These are phyloP conservation scores for Nephelium lappaceum DNA, from an alignment of 345 rosid genomes.

Conservation along the genomic window DNA sequence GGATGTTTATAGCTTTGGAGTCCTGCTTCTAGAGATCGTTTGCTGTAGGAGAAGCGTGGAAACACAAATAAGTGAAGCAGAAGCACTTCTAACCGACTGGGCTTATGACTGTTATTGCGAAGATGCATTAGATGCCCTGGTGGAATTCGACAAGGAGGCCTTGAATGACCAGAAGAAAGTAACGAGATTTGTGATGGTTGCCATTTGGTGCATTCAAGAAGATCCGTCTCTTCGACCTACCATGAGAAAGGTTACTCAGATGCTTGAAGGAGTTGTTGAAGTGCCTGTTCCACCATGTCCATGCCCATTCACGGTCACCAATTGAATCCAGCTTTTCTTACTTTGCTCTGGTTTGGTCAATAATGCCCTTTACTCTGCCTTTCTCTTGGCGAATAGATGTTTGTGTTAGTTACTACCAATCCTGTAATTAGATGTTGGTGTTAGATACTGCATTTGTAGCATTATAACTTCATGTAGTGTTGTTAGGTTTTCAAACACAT, in stretches of 20 bases:
- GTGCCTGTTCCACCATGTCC: constrained; percentile 41
- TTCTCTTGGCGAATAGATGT: too few species aligned
- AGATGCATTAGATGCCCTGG: constrained; percentile 30
- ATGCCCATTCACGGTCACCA: constrained; percentile 9
- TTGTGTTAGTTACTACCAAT: too few species aligned
- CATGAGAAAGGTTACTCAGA: constrained; percentile 54
- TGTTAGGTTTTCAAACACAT: too few species aligned
- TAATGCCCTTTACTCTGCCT: not conserved
- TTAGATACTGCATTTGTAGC: too few species aligned
- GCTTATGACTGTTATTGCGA: constrained; percentile 51
- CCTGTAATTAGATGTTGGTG: too few species aligned
- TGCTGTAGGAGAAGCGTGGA: constrained; percentile 51
- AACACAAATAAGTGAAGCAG: constrained; percentile 27
- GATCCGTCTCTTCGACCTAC: constrained; percentile 50
- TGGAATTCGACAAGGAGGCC: constrained; percentile 31
- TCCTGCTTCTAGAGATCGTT: constrained; percentile 53
- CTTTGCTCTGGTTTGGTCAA: not conserved
- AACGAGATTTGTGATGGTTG: constrained; percentile 45
- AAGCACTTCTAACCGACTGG: constrained; percentile 47
- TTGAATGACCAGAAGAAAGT: constrained; percentile 28
- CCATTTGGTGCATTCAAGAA: constrained; percentile 63
- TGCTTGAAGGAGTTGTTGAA: constrained; percentile 56
- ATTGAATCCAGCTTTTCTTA: not conserved
- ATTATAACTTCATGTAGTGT: too few species aligned
- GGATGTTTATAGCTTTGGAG: constrained; percentile 60